A percentile compares a stretch with the other conserved stretches of the same genome.
Evolutionary conservation across 2,329 filamentous ascomycete species (phyloP).

Genomic region (Phaeosphaeria sp.): DNA sequence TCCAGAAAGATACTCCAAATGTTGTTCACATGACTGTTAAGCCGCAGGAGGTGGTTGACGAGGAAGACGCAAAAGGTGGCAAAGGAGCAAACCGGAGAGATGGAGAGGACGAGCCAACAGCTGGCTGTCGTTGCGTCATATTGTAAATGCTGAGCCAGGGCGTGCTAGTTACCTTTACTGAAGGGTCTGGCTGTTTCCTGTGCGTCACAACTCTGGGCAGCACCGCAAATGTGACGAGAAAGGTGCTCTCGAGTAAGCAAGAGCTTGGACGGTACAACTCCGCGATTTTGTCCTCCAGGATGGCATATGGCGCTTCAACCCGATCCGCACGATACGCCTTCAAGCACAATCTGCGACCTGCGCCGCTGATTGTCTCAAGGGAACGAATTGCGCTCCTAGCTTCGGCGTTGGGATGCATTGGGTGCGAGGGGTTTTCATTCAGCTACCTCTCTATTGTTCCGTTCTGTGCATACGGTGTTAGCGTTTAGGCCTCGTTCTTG

Average conservation of each 20-base stretch:
- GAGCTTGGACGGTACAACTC: not conserved
- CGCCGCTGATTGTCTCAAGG: not conserved
- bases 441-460: not conserved
- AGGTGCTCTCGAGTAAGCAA: not conserved
- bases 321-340: not conserved
- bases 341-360: not conserved
- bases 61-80: slow-evolving; percentile 75
- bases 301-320: not conserved
- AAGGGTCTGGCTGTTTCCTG: not conserved
- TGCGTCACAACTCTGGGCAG: not conserved
- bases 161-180: slow-evolving; percentile 2
- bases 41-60: slow-evolving; percentile 81
- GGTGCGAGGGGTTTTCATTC: not conserved
- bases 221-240: not conserved
- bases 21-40: slow-evolving; percentile 95
- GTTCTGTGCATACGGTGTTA: slow-evolving; percentile 19
- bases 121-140: slow-evolving; percentile 71
- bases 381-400: not conserved
- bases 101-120: slow-evolving; percentile 60
- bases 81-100: slow-evolving; percentile 62
- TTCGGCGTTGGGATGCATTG: not conserved
- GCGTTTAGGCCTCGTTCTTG: slow-evolving; percentile 5
- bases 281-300: not conserved
- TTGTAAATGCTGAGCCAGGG: slow-evolving; percentile 51
- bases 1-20: slow-evolving; percentile 76